Evolutionary conservation across 805 yeast genomes (phyloP).

Genomic region (Myxozyma monticola): DNA sequence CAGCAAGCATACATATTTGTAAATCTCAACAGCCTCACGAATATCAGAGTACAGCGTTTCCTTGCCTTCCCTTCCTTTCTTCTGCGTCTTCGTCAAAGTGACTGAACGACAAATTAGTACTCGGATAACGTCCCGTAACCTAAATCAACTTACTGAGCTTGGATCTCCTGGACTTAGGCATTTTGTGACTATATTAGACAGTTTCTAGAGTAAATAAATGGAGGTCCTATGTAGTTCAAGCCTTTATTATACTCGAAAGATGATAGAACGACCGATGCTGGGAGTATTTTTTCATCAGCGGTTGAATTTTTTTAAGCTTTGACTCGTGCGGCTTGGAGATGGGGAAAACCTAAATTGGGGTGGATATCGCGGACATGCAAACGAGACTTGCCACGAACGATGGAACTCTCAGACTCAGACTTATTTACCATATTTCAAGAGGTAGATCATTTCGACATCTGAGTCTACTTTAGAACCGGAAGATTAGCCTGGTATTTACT

Average conservation of each 20-base stretch:
- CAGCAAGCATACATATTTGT: conserved; percentile 52
- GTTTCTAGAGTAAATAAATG: too few species aligned
- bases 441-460: too few species aligned
- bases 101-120: conserved; percentile 43
- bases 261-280: too few species aligned
- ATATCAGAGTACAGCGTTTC: conserved; percentile 88
- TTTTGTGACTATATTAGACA: conserved; percentile 37
- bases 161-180: conserved; percentile 98
- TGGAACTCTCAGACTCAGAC: too few species aligned
- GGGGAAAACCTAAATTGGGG: too few species aligned
- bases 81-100: conserved; percentile 92
- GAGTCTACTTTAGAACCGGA: too few species aligned
- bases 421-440: too few species aligned
- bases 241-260: too few species aligned
- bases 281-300: background rate
- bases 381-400: too few species aligned
- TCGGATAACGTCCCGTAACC: background rate
- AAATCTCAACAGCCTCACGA: conserved; percentile 74
- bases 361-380: too few species aligned
- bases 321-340: background rate
- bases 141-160: conserved; percentile 54
- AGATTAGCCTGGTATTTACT: too few species aligned
- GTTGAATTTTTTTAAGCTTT: conserved; percentile 12
- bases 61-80: conserved; percentile 91
- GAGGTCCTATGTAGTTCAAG: too few species aligned